Base-by-base conservation (phyloP, 306 rosid species). In the Boehmeria nivea region DNA sequence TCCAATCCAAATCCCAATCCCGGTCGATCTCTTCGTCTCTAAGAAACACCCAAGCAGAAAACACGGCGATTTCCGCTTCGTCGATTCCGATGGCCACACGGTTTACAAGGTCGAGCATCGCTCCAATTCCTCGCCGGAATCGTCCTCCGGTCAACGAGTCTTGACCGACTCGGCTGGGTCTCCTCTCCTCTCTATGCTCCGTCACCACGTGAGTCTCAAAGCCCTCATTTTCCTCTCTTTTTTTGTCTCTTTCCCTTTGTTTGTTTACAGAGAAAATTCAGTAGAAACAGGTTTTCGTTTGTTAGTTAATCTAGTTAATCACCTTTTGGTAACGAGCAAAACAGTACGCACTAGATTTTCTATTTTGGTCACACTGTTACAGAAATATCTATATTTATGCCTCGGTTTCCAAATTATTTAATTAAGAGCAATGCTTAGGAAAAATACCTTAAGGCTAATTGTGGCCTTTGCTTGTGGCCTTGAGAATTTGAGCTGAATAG, bases 21-120 rank as follows among this genome's bases (percentile, higher is more conserved):
- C 98, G 10, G 51, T 84, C 26, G 98, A 91, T 71, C 84, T 84
- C 2, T 87, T 91, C 40, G 85, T 83, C 47, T 82, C 91, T 71
- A 82, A 80, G 53, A 77, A 83, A 42, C 95, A 71, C 59, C 72
- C 45, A 40, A 76, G 78, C 34, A 57, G 65, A 11, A 57, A 77
- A 61, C 71, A 54, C 63, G 93, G 93, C 58, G 66, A 67, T 38
- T 81, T 78, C 24, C 58, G 79, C 3, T 81, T 91, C 62, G 36
- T 82, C 15, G 79, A 80, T 59, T 54, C 79, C 6, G 64, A 70
- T 23, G 77, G 66, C 14, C 57, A 64, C 54, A 61, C 68, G 44
- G 59, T 82, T 64, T 87, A 62, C 70, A 72, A 26, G 47, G 71
- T 84, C 69, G 67, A 60, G 58, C 84, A 67, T 27, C 77, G 50